Conservation (phyloP, 176 grass and related monocot species). For the Leersia perrieri region DNA sequence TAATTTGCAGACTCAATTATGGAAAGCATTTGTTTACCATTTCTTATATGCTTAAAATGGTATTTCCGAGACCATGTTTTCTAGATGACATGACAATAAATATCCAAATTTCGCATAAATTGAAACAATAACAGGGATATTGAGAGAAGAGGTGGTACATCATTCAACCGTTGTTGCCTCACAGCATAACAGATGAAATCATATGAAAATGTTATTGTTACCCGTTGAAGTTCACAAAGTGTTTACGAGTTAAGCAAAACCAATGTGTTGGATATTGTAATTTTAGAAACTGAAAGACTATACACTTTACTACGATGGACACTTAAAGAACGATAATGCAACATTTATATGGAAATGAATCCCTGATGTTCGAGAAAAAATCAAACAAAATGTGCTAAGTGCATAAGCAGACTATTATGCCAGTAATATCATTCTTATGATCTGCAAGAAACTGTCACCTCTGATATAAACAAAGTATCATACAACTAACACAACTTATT, state of each 20-base stretch:
- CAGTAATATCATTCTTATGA: neutral
- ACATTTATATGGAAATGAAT: neutral
- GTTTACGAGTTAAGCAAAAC: neutral
- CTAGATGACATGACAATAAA: neutral
- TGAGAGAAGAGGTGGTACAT: neutral
- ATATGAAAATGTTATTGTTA: neutral
- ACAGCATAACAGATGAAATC: neutral
- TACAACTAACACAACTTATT: neutral
- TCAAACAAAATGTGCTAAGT: neutral
- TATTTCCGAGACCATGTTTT: neutral
- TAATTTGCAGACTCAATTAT: neutral
- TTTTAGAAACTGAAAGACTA: neutral
- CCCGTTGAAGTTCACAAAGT: neutral
- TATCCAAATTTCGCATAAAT: neutral
- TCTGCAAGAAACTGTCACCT: neutral
- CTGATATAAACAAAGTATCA: slow-evolving; percentile 9
- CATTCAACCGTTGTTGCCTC: neutral
- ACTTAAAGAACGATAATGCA: neutral
- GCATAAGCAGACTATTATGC: neutral
- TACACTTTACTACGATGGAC: neutral
- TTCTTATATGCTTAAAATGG: neutral
- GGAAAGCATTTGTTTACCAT: neutral
- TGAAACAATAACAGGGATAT: neutral
- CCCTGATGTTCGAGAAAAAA: neutral
- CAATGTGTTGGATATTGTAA: neutral